Percentiles rank a stretch among this genome's conserved stretches.
Conservation (phyloP, 139 green algal genomes). For the Tetradesmus lagerheimii region DNA sequence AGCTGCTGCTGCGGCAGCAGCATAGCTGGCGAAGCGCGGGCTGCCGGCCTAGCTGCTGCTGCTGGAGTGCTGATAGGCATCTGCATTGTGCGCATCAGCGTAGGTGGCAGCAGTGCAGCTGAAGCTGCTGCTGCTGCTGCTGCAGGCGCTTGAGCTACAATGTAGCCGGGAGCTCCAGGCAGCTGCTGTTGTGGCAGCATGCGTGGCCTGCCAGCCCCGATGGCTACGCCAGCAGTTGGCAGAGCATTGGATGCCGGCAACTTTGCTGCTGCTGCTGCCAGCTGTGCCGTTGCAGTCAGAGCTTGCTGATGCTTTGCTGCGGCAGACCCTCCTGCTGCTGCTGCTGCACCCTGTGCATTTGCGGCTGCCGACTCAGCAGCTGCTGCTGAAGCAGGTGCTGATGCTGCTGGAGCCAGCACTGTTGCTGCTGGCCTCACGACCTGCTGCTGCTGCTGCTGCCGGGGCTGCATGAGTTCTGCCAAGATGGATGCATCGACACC, state of each 20-base stretch:
- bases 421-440: background rate
- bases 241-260: background rate
- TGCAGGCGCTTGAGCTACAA: background rate
- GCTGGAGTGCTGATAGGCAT: background rate
- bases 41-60: background rate
- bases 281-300: no score
- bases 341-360: background rate
- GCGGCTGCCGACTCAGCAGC: background rate
- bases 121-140: conserved; percentile 1
- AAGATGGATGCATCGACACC: background rate
- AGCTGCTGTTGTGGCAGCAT: no score
- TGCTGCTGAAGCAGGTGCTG: background rate
- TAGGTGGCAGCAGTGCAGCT: background rate
- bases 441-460: background rate
- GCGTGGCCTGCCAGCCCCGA: no score
- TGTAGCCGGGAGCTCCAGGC: no score
- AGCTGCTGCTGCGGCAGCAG: background rate
- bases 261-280: background rate
- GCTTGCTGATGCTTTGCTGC: background rate
- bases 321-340: background rate
- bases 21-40: background rate
- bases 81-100: background rate
- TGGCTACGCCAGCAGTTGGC: background rate
- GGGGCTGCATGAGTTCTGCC: background rate
- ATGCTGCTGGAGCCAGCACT: background rate